These are phyloP conservation scores for Pythium apleroticum DNA, from an alignment of 352 stramenopile species.

Conservation along the genomic window DNA sequence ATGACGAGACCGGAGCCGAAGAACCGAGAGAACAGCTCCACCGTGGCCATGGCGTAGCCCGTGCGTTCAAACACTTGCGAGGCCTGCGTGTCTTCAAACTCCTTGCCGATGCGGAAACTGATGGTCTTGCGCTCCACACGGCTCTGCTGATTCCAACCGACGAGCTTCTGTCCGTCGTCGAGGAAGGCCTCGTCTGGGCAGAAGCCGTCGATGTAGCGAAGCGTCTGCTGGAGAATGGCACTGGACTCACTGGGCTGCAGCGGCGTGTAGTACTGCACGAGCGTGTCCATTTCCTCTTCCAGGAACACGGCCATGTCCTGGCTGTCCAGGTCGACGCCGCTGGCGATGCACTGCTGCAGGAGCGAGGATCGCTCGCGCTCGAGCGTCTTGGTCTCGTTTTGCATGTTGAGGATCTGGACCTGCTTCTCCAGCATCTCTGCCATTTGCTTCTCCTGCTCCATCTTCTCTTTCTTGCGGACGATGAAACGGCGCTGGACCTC, in stretches of 20 bases:
- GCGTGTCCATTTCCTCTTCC: slow-evolving; percentile 28
- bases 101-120: slow-evolving; percentile 29
- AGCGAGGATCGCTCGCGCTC: slow-evolving; percentile 26
- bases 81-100: slow-evolving; percentile 18
- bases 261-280: slow-evolving; percentile 29
- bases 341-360: slow-evolving; percentile 32
- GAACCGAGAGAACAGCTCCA: slow-evolving; percentile 30
- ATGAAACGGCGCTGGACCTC: slow-evolving; percentile 36
- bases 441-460: slow-evolving; percentile 29
- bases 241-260: slow-evolving; percentile 25
- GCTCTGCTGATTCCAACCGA: slow-evolving; percentile 27
- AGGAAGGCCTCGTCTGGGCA: slow-evolving; percentile 32
- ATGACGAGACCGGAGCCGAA: slow-evolving; percentile 28
- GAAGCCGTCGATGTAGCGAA: slow-evolving; percentile 35
- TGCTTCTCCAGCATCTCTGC: slow-evolving; percentile 28
- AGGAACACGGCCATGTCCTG: slow-evolving; percentile 30
- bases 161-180: slow-evolving; percentile 18
- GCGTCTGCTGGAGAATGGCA: slow-evolving; percentile 29
- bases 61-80: slow-evolving; percentile 26
- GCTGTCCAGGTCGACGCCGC: slow-evolving; percentile 25
- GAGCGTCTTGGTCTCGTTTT: slow-evolving; percentile 21
- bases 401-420: slow-evolving; percentile 21
- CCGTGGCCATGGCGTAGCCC: slow-evolving; percentile 23
- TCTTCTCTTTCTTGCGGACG: slow-evolving; percentile 26
- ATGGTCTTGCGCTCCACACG: slow-evolving; percentile 30